Percentiles rank a stretch among this genome's conserved stretches.
phyloP scores from a whole-genome alignment of 192 early-diverging fungal species.

The Coemansia sp. region DNA sequence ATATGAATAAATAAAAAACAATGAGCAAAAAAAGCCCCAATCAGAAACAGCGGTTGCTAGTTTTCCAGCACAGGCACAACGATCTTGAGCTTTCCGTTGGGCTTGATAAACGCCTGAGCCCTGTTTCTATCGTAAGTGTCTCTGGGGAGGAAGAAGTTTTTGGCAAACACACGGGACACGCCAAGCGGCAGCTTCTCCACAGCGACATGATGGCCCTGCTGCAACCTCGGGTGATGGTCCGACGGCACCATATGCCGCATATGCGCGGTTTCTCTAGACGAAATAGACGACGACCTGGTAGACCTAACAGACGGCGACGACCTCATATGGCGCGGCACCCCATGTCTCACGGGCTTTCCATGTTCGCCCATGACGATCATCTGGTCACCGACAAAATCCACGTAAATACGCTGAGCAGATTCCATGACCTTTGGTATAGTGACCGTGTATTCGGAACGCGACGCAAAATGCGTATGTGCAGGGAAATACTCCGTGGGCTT shows the following conservation, averaged over 20 bases:
- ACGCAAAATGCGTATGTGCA: conserved; percentile 40
- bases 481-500: conserved; percentile 49
- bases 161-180: conserved; percentile 40
- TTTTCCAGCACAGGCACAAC: conserved; percentile 36
- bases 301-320: conserved; percentile 24
- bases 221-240: neutral
- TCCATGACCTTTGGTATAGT: conserved; percentile 32
- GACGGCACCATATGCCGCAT: conserved; percentile 9
- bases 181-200: conserved; percentile 15
- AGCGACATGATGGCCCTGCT: neutral
- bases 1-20: no score
- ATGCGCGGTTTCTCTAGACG: conserved; percentile 11
- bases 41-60: neutral
- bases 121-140: conserved; percentile 53
- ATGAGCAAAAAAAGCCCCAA: neutral
- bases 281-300: conserved; percentile 29
- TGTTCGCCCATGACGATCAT: conserved; percentile 51
- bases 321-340: neutral
- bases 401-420: conserved; percentile 44
- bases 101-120: conserved; percentile 52
- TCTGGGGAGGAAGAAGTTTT: conserved; percentile 53
- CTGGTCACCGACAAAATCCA: conserved; percentile 53
- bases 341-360: conserved; percentile 15
- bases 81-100: conserved; percentile 55
- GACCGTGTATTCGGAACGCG: conserved; percentile 32